These are phyloP conservation scores for Exophiala bonariae DNA, from an alignment of 2,329 filamentous ascomycete species.

Conservation along the genomic window DNA sequence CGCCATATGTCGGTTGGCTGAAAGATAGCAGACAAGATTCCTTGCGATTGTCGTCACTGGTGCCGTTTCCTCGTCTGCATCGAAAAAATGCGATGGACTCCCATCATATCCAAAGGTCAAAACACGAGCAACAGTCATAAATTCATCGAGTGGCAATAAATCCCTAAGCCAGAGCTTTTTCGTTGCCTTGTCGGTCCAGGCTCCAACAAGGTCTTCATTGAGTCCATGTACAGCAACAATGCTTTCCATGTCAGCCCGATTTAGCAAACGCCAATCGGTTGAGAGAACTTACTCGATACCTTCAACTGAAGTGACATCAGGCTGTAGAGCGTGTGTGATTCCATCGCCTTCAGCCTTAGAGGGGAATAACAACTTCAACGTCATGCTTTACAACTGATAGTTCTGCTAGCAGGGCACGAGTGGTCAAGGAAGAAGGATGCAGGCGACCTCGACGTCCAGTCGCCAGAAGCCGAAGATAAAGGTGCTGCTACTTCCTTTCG, in stretches of 20 bases:
- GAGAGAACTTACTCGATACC: too few relatives aligned
- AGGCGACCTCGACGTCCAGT: too few relatives aligned
- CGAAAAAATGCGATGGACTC: slow-evolving; percentile 1
- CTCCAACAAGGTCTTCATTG: slow-evolving; percentile 19
- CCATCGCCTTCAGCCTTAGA: too few relatives aligned
- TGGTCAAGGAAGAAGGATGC: too few relatives aligned
- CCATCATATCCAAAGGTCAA: slow-evolving; percentile 24
- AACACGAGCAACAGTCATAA: slow-evolving; percentile 14
- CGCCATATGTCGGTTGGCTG: slow-evolving; percentile 32
- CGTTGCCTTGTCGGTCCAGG: slow-evolving; percentile 27
- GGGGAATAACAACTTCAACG: too few relatives aligned
- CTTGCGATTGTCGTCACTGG: slow-evolving; percentile 33
- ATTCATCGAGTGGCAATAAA: slow-evolving; percentile 19
- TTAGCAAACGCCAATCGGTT: background rate
- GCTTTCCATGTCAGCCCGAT: slow-evolving; percentile 7
- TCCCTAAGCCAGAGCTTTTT: slow-evolving; percentile 27
- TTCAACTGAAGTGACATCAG: too few relatives aligned
- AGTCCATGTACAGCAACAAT: slow-evolving; percentile 29
- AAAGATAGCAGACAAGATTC: slow-evolving; percentile 35
- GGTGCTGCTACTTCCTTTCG: too few relatives aligned
- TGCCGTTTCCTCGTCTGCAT: slow-evolving; percentile 24
- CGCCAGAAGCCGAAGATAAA: too few relatives aligned
- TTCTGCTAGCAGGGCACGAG: too few relatives aligned
- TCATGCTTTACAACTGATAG: too few relatives aligned
- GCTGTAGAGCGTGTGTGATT: too few relatives aligned